phyloP scores from a whole-genome alignment of 2,329 filamentous ascomycete species.

The Colletotrichum nymphaeae region DNA sequence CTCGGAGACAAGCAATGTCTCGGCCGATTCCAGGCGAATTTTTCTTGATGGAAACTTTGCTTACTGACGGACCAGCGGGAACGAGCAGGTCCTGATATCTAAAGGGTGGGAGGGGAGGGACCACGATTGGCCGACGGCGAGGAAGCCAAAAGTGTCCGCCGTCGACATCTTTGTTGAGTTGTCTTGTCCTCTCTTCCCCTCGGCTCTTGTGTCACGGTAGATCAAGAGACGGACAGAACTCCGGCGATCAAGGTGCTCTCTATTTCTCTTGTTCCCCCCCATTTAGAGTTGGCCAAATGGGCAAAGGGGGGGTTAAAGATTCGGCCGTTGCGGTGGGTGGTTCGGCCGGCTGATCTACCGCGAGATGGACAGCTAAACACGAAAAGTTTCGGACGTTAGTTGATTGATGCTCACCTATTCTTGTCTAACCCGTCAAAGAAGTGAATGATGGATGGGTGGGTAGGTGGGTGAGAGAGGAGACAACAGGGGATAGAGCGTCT shows the following conservation, averaged over 20 bases:
- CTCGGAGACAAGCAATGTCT: background rate
- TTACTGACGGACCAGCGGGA: background rate
- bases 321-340: background rate
- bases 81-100: background rate
- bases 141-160: background rate
- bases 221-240: background rate
- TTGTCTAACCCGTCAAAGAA: background rate
- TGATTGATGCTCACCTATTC: background rate
- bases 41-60: background rate
- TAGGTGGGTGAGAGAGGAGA: background rate
- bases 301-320: background rate
- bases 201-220: background rate
- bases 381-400: background rate
- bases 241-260: background rate
- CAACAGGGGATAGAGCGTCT: background rate
- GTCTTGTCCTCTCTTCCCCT: background rate
- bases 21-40: background rate
- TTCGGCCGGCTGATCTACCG: background rate
- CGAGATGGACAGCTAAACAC: background rate
- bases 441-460: too few species aligned
- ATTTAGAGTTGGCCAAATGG: background rate
- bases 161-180: background rate
- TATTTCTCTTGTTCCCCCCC: background rate
- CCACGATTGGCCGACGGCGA: background rate
- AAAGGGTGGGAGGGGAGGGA: background rate